These are phyloP conservation scores for Lactifluus subvellereus DNA, from an alignment of 768 basidiomycete species.

Conservation along the genomic window DNA sequence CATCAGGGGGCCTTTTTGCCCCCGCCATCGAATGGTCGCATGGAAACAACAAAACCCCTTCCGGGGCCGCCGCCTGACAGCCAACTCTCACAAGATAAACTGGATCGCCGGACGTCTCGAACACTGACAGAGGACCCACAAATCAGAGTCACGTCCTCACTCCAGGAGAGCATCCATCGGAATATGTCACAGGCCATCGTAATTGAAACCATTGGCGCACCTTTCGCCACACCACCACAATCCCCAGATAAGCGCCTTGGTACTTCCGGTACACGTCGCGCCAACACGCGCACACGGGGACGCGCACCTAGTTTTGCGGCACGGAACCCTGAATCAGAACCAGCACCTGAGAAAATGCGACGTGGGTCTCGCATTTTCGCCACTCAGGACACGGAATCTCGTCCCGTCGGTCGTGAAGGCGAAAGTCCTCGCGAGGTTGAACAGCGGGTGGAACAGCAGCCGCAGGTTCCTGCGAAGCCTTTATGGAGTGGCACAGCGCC, in stretches of 20 bases:
- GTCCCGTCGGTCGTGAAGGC: neutral
- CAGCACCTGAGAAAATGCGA: neutral
- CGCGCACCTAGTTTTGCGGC: neutral
- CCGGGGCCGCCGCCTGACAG: neutral
- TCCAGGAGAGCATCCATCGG: neutral
- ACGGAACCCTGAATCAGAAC: neutral
- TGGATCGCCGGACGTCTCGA: neutral
- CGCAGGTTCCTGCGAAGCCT: neutral
- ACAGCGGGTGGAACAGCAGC: neutral
- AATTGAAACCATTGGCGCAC: neutral
- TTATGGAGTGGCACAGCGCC: neutral
- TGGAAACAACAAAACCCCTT: neutral
- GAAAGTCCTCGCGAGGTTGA: conserved; percentile 1
- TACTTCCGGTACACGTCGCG: conserved; percentile 4
- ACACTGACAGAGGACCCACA: neutral
- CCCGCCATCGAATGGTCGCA: conserved; percentile 5
- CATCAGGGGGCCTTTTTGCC: neutral
- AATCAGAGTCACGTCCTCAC: neutral
- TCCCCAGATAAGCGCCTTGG: neutral
- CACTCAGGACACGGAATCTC: neutral
- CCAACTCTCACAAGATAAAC: neutral
- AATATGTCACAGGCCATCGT: neutral
- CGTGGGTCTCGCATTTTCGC: neutral
- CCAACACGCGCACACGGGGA: neutral
- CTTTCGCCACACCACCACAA: conserved; percentile 14